phyloP scores from a whole-genome alignment of 495 filamentous ascomycete genomes.

The Amphirosellinia nigrospora region DNA sequence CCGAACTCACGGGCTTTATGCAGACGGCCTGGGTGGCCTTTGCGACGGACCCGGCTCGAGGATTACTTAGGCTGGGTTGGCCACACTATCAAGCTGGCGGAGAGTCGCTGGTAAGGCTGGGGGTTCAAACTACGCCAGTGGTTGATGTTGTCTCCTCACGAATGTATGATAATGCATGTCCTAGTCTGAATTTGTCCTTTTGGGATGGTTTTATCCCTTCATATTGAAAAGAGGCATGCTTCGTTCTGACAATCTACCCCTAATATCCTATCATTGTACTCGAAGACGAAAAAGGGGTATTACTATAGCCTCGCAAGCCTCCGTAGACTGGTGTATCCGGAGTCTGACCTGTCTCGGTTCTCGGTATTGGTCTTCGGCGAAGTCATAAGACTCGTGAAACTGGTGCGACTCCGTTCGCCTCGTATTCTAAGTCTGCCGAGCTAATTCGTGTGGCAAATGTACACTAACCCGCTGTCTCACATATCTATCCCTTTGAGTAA shows the following conservation, averaged over 20 bases:
- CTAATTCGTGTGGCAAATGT: too few relatives aligned
- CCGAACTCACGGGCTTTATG: conserved; percentile 35
- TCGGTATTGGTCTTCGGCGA: too few relatives aligned
- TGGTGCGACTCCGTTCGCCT: too few relatives aligned
- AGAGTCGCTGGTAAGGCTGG: conserved; percentile 4
- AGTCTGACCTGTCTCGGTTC: too few relatives aligned
- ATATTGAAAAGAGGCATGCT: neutral
- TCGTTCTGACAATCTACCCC: neutral
- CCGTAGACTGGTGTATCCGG: too few relatives aligned
- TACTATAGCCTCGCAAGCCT: neutral
- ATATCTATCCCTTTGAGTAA: too few relatives aligned
- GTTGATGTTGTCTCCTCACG: conserved; percentile 7
- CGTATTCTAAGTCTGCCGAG: too few relatives aligned
- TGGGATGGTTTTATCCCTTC: conserved; percentile 6
- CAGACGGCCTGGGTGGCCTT: conserved; percentile 54
- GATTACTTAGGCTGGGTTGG: conserved; percentile 29
- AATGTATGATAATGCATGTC: conserved; percentile 9
- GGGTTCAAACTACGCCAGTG: neutral
- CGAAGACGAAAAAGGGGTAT: neutral
- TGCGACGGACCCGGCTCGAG: conserved; percentile 44
- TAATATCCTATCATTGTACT: neutral
- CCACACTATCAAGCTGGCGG: conserved; percentile 1
- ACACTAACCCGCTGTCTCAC: too few relatives aligned
- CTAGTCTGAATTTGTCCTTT: neutral
- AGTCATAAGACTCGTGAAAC: too few relatives aligned